Evolutionary conservation across 2,329 filamentous ascomycete genomes (phyloP), one percentile per base, ranked within the genome.

Genomic region (Cytospora chrysosperma): DNA sequence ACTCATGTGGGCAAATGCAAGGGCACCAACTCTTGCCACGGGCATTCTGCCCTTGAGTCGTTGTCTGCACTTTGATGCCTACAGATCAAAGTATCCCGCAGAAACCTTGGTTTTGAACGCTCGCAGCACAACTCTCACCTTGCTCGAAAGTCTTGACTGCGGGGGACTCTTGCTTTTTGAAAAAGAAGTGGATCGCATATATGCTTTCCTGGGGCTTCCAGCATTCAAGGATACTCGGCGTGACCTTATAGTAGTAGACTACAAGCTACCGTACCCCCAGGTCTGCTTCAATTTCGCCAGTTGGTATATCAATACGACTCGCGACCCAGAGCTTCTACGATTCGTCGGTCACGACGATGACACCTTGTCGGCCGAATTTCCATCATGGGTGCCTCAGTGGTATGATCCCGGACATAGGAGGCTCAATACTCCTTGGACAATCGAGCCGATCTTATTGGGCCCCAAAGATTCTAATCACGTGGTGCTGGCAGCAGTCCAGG

Each of bases 341-440:
- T 56, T 28, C 19, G 26, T 43, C 13, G 13, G 47, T 19, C 34
- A 56, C 15, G 34, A 43, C 8, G 24, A 47, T 19, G 26, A 47
- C 34, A 47, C 55, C 26, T 19, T 24, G 26, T n/a, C 17, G 32
- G 3, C 37, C 24, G 40, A 7, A 12, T 6, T 37, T 21, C 55
- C 55, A 5, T 56, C 55, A 3, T 56, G 55, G 55, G 55, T 47
- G 15, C 55, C 55, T 28, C 55, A 43, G 15, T 56, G 55, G 55
- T 24, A 56, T 6, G 10, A 19, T 15, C 28, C 4, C 28, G 28
- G 28, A 30, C 4, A 30, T 4, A 34, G 2, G 6, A 13, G 10
- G 32, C 32, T 10, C 32, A 15, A 13, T 13, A 32, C 2, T 10
- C 6, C 17, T 19, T 9, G 9, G 19, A 5, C 9, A 9, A 12